phyloP scores from a whole-genome alignment of 2,329 filamentous ascomycete species.

The Aspergillus pseudoviridinutans region DNA sequence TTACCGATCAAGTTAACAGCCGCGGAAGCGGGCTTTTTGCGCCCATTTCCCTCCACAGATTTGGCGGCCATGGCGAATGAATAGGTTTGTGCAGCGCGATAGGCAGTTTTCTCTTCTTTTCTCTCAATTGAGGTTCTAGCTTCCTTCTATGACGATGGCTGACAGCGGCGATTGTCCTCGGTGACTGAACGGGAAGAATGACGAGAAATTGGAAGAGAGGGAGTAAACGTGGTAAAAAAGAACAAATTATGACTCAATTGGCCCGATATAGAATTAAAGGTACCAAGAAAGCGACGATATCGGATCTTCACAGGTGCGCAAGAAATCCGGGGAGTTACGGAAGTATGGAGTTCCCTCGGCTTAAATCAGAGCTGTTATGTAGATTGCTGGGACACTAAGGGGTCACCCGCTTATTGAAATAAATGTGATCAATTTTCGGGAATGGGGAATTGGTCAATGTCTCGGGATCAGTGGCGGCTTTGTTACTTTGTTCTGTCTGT shows the following conservation, averaged over 20 bases:
- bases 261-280: conserved; percentile 1
- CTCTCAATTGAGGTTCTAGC: conserved; percentile 3
- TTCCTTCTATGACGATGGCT: conserved; percentile 1
- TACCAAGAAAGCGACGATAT: conserved; percentile 17
- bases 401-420: conserved; percentile 6
- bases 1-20: conserved; percentile 88
- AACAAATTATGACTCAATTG: conserved; percentile 4
- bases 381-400: conserved; percentile 4
- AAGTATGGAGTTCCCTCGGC: conserved; percentile 28
- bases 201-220: conserved; percentile 4
- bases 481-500: background rate
- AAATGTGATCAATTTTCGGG: conserved; percentile 13
- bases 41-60: conserved; percentile 51
- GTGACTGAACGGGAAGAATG: conserved; percentile 1
- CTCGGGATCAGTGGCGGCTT: conserved; percentile 23
- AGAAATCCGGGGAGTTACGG: conserved; percentile 30
- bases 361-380: conserved; percentile 12
- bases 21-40: conserved; percentile 76
- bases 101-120: background rate
- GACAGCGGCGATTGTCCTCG: background rate
- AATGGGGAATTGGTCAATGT: conserved; percentile 16
- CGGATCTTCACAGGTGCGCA: conserved; percentile 18
- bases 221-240: background rate
- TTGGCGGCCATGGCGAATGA: conserved; percentile 55
- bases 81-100: background rate